These are phyloP conservation scores for Xylaria acuta DNA, from an alignment of 495 filamentous ascomycete genomes.

Conservation along the genomic window DNA sequence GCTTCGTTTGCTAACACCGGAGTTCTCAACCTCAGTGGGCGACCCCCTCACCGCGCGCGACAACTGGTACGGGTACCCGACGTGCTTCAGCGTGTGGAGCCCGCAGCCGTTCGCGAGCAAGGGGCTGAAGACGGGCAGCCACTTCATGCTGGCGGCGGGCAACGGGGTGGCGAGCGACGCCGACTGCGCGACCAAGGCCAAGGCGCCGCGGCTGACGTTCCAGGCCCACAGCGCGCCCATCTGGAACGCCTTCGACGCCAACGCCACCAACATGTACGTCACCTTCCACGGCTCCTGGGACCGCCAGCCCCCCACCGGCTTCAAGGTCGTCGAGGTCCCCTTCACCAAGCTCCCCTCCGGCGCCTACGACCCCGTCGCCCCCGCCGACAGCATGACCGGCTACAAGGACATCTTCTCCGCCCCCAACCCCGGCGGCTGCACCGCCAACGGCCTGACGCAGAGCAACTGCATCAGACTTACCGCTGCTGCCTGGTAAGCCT, in stretches of 20 bases:
- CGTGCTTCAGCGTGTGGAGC: slow-evolving; percentile 71
- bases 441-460: slow-evolving; percentile 45
- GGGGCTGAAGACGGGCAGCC: slow-evolving; percentile 54
- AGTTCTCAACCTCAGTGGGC: slow-evolving; percentile 35
- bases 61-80: slow-evolving; percentile 70
- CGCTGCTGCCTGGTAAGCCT: slow-evolving; percentile 37
- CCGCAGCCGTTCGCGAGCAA: slow-evolving; percentile 49
- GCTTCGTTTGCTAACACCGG: background rate
- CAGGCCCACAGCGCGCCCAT: slow-evolving; percentile 65
- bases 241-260: slow-evolving; percentile 55
- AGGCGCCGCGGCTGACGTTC: slow-evolving; percentile 58
- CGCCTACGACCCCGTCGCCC: slow-evolving; percentile 47
- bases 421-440: slow-evolving; percentile 44
- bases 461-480: slow-evolving; percentile 49
- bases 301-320: slow-evolving; percentile 48
- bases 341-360: slow-evolving; percentile 42
- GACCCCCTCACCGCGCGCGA: slow-evolving; percentile 43
- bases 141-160: slow-evolving; percentile 55
- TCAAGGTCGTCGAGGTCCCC: slow-evolving; percentile 49
- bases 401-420: slow-evolving; percentile 47
- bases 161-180: slow-evolving; percentile 58
- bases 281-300: slow-evolving; percentile 67
- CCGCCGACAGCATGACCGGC: slow-evolving; percentile 43
- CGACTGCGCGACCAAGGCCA: slow-evolving; percentile 51
- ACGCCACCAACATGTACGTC: slow-evolving; percentile 62